Base-by-base conservation (phyloP, 345 rosid species). In the Gossypium turneri region DNA sequence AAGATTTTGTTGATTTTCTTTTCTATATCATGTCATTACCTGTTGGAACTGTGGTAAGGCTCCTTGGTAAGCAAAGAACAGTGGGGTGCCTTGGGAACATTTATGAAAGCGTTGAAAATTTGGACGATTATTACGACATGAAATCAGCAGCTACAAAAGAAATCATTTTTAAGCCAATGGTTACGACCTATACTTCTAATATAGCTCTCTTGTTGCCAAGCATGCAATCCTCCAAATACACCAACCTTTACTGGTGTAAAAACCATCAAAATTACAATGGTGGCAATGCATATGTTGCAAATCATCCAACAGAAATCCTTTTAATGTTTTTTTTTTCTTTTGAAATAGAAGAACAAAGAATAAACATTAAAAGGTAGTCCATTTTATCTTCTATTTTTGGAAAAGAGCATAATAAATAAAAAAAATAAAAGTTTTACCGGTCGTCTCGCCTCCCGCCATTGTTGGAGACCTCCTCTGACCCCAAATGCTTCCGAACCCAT, bases 1-100 rank as follows among this genome's bases (percentile, higher is more conserved):
- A 82, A 62, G 81, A 77, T 3, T 75, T 82, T 16, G 81, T 84
- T 3, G 85, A 82, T 72, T 82, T 79, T 56, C 79, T 82, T 1
- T 78, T 84, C 61, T 19, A 17, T 58, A 41, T 80, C 2, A 69
- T 74, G 5, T 67, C 76, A 51, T 44, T 76, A 62, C 78, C 80
- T 3, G 10, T 81, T 0, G 81, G 70, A 2, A 70, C 78, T 2
- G 77, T 81, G 2, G 41, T 55, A 7, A 48, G 67, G 62, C 76
- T 79, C 20, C 19, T 82, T 0, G 25, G 9, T 1, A 13, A 64
- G 19, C 3, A 70, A 24, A 11, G 12, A 1, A 75, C 38, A 47
- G 72, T 38, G 5, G 81, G 83, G 2, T 72, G 61, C 59, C 0
- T 80, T 0, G 61, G 72, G 2, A n/a, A 22, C 20, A 41, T 80